phyloP scores from a whole-genome alignment of 2,329 filamentous ascomycete genomes.

The Aspergillus uvarum region DNA sequence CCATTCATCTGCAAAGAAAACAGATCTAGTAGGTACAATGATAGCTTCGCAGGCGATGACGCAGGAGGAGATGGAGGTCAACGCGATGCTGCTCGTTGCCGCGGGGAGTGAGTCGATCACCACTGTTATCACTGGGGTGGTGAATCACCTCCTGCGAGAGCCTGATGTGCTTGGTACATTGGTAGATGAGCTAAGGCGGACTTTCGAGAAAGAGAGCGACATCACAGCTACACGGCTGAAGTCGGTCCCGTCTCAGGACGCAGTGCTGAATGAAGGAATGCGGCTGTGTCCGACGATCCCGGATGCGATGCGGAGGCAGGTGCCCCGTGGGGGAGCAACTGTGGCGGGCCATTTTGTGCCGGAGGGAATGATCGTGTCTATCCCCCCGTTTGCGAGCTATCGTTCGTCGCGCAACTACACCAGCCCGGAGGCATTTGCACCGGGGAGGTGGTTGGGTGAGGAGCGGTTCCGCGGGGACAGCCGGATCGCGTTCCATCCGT shows the following conservation, averaged over 20 bases:
- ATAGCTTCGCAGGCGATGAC: neutral
- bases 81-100: constrained; percentile 3
- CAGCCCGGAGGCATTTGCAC: constrained; percentile 7
- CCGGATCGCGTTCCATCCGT: constrained; percentile 11
- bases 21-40: constrained; percentile 10
- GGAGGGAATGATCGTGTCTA: constrained; percentile 2
- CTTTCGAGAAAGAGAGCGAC: neutral
- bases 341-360: constrained; percentile 14
- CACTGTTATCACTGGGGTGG: constrained; percentile 1
- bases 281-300: constrained; percentile 12
- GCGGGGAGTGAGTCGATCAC: constrained; percentile 13
- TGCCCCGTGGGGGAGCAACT: constrained; percentile 5
- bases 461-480: constrained; percentile 3
- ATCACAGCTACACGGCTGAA: neutral
- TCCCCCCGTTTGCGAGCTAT: constrained; percentile 1
- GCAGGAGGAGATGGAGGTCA: constrained; percentile 10
- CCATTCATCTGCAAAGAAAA: neutral
- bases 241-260: constrained; percentile 8
- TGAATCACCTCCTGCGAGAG: constrained; percentile 8
- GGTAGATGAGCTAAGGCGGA: neutral
- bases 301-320: neutral
- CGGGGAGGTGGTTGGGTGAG: constrained; percentile 12
- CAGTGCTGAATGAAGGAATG: constrained; percentile 12
- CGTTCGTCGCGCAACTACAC: constrained; percentile 10
- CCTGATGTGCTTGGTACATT: constrained; percentile 3